A percentile compares a stretch with the other conserved stretches of the same genome.
These are phyloP conservation scores for Malassezia yamatoensis DNA, from an alignment of 1,284 basidiomycete species.

Conservation along the genomic window DNA sequence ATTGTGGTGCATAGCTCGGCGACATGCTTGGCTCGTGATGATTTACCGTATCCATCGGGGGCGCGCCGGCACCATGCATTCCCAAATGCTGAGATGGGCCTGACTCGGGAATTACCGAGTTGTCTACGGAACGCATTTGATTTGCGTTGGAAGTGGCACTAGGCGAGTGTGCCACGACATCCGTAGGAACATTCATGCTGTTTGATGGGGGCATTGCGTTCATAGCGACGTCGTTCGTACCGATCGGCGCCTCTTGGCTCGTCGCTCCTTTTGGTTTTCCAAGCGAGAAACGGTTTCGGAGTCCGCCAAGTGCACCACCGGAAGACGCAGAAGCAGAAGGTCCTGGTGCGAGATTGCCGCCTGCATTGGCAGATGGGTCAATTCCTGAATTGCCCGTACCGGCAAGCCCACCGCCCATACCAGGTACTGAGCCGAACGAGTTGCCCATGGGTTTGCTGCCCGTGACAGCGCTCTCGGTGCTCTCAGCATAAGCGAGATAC, in stretches of 20 bases:
- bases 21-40: neutral
- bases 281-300: conserved; percentile 17
- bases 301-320: conserved; percentile 14
- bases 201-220: neutral
- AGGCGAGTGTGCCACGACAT: conserved; percentile 1
- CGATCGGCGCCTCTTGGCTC: conserved; percentile 5
- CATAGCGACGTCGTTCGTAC: conserved; percentile 5
- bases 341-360: conserved; percentile 49
- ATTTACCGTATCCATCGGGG: neutral
- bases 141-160: neutral
- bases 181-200: neutral
- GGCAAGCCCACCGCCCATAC: conserved; percentile 48
- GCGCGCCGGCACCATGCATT: neutral
- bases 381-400: conserved; percentile 58
- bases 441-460: neutral
- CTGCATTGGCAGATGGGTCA: conserved; percentile 52
- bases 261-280: neutral
- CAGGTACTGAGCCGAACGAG: conserved; percentile 50
- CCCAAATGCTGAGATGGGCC: neutral
- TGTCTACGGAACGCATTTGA: neutral
- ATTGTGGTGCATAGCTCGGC: neutral
- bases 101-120: conserved; percentile 3
- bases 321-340: neutral
- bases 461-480: conserved; percentile 62
- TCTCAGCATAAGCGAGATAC: conserved; percentile 85